Percentiles rank a stretch among this genome's conserved stretches.
Evolutionary conservation across 345 rosid genomes (phyloP).

Genomic region (Camelina laxa): DNA sequence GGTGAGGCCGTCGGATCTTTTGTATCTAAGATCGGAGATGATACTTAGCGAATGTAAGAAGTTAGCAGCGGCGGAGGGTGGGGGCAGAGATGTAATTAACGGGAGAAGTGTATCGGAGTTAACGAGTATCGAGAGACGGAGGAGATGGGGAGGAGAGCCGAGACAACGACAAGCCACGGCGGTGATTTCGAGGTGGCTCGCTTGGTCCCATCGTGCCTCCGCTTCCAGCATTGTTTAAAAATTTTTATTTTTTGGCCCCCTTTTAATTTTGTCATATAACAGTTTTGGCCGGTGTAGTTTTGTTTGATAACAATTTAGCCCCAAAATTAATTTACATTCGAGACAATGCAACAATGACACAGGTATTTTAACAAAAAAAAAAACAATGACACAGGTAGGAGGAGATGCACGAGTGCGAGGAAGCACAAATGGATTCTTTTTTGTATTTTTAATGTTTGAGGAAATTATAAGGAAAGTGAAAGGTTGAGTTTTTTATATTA

Average conservation of each 20-base stretch:
- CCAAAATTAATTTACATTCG: constrained; percentile 11
- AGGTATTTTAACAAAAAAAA: too few relatives aligned
- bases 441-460: constrained; percentile 29
- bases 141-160: constrained; percentile 43
- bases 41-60: constrained; percentile 59
- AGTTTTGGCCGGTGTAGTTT: constrained; percentile 23
- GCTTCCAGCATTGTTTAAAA: constrained; percentile 37
- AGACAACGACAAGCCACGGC: constrained; percentile 57
- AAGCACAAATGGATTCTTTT: constrained; percentile 24
- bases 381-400: constrained; percentile 18
- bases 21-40: constrained; percentile 77
- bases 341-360: constrained; percentile 37
- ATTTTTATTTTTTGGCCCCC: neutral
- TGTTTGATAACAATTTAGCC: constrained; percentile 19
- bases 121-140: constrained; percentile 66
- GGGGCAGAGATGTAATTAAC: constrained; percentile 58
- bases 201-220: constrained; percentile 45
- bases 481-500: constrained; percentile 23
- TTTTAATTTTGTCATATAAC: constrained; percentile 19
- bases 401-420: constrained; percentile 45
- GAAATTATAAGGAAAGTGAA: constrained; percentile 15
- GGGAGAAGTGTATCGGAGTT: constrained; percentile 82
- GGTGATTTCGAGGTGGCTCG: constrained; percentile 52
- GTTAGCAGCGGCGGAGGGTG: constrained; percentile 40
- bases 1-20: constrained; percentile 66